Evolutionary conservation across 2,329 filamentous ascomycete species (phyloP).

Genomic region (Aspergillus fumigatiaffinis): DNA sequence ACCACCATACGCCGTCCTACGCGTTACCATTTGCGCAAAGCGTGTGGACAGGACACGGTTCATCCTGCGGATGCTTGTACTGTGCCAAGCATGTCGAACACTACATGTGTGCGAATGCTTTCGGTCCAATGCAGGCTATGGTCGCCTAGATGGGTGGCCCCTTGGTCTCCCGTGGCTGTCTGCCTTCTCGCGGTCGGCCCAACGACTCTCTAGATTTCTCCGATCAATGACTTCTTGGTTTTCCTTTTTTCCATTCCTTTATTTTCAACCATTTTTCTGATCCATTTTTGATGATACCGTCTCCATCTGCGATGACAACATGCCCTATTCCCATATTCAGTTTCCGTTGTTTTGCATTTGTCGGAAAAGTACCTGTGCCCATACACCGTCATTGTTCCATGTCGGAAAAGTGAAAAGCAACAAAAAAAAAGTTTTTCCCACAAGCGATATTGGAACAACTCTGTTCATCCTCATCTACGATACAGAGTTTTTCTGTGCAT

Average conservation of each 20-base stretch:
- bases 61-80: constrained; percentile 46
- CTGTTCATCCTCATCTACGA: constrained; percentile 11
- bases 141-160: constrained; percentile 31
- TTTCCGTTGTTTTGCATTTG: constrained; percentile 29
- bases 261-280: constrained; percentile 19
- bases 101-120: constrained; percentile 45
- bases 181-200: constrained; percentile 2
- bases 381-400: constrained; percentile 23
- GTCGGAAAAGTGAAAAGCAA: constrained; percentile 30
- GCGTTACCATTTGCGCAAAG: constrained; percentile 44
- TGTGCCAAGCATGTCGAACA: constrained; percentile 49
- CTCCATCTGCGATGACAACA: constrained; percentile 24
- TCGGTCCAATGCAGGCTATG: constrained; percentile 44
- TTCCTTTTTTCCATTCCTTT: constrained; percentile 21
- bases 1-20: constrained; percentile 48
- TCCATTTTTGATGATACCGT: constrained; percentile 29
- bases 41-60: constrained; percentile 46
- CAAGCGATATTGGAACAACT: constrained; percentile 24
- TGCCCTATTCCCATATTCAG: constrained; percentile 25
- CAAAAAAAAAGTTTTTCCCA: constrained; percentile 29
- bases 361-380: constrained; percentile 32
- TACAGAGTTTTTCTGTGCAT: constrained; percentile 9
- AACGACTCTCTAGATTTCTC: constrained; percentile 12
- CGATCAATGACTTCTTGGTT: constrained; percentile 14
- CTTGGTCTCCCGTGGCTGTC: constrained; percentile 2